Evolutionary conservation across 1,284 basidiomycete species (phyloP).

Genomic region (Mycena sp.): DNA sequence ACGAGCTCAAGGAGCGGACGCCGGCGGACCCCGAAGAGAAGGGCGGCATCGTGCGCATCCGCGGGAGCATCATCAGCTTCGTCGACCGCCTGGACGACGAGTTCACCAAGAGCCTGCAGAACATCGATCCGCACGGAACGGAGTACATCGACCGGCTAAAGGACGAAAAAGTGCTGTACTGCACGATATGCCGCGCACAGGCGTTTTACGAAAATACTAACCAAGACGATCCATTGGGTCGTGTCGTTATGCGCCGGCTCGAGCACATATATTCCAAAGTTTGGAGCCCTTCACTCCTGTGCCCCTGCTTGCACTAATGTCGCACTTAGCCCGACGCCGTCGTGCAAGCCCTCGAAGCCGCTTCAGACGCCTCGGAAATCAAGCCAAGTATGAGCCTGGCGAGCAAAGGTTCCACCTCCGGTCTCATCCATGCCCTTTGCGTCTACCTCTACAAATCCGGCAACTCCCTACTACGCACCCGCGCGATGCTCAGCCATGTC

Average conservation of each 20-base stretch:
- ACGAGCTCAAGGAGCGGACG: slow-evolving; percentile 88
- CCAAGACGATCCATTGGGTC: slow-evolving; percentile 81
- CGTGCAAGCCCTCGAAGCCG: slow-evolving; percentile 88
- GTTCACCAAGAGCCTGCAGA: slow-evolving; percentile 97
- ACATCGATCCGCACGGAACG: slow-evolving; percentile 97
- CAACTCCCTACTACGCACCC: slow-evolving; percentile 91
- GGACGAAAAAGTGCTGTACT: slow-evolving; percentile 95
- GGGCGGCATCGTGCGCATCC: slow-evolving; percentile 78
- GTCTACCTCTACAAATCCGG: slow-evolving; percentile 94
- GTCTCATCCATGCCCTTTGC: slow-evolving; percentile 89
- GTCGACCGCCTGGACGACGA: slow-evolving; percentile 98
- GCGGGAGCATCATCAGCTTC: slow-evolving; percentile 94
- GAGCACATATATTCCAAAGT: slow-evolving; percentile 99
- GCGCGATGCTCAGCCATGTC: slow-evolving; percentile 97
- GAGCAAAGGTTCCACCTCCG: slow-evolving; percentile 66
- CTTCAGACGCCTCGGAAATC: slow-evolving; percentile 63
- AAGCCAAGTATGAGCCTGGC: slow-evolving; percentile 68
- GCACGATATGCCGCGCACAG: slow-evolving; percentile 92
- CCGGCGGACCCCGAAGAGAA: slow-evolving; percentile 72
- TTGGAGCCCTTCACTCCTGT: slow-evolving; percentile 27
- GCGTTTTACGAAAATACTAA: slow-evolving; percentile 88
- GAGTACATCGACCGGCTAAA: slow-evolving; percentile 97
- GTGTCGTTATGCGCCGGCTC: slow-evolving; percentile 93
- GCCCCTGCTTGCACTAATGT: slow-evolving; percentile 14
- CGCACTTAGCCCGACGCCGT: slow-evolving; percentile 86